These are phyloP conservation scores for Candida tibetensis DNA, from an alignment of 805 yeast species.

Conservation along the genomic window DNA sequence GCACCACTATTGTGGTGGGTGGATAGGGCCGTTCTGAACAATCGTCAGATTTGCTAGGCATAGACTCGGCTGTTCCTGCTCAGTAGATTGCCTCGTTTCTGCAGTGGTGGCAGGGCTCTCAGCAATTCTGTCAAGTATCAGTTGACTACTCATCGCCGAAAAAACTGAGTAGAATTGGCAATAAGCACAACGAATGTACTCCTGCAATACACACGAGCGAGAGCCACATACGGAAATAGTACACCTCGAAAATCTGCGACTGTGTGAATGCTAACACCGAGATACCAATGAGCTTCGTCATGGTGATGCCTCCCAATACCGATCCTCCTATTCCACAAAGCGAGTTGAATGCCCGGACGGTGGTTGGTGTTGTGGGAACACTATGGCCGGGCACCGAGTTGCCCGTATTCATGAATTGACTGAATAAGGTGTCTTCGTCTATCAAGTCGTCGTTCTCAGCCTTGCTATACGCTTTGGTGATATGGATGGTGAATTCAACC, in stretches of 20 bases:
- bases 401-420: conserved; percentile 14
- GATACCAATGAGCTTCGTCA: conserved; percentile 88
- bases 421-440: conserved; percentile 2
- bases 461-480: conserved; percentile 70
- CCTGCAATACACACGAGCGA: conserved; percentile 74
- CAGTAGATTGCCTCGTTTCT: no score
- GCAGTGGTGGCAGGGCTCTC: no score
- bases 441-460: conserved; percentile 1
- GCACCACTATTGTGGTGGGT: no score
- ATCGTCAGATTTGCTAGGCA: no score
- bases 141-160: neutral
- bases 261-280: conserved; percentile 80
- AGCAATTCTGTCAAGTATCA: no score
- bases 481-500: conserved; percentile 89
- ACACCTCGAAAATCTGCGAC: conserved; percentile 85
- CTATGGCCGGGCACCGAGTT: conserved; percentile 10
- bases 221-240: conserved; percentile 94
- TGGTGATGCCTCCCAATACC: conserved; percentile 84
- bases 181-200: conserved; percentile 69
- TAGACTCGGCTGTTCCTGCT: no score
- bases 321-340: conserved; percentile 82
- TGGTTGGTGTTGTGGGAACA: neutral
- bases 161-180: conserved; percentile 61
- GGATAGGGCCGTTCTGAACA: no score
- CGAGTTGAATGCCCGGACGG: conserved; percentile 48